Conservation (phyloP, 495 filamentous ascomycete genomes). For the Tuber indicum region DNA sequence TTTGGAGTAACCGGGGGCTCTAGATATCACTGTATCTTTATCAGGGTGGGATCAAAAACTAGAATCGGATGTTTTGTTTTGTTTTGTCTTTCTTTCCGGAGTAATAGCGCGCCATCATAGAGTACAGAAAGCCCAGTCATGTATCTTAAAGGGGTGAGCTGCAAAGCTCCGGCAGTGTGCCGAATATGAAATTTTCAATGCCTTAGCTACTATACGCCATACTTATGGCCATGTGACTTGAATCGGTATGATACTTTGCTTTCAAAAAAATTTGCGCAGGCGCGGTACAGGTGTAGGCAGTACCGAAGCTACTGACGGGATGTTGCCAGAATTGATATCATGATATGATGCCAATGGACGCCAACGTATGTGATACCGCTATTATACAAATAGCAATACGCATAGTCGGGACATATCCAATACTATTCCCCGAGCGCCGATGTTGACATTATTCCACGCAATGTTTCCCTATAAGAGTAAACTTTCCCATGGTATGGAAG, state of each 20-base stretch:
- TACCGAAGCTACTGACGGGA: not conserved
- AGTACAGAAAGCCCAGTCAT: not conserved
- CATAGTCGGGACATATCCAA: not conserved
- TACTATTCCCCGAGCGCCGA: not conserved
- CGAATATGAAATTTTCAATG: not conserved
- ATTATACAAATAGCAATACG: not conserved
- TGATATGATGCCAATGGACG: too few species aligned
- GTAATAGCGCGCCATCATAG: not conserved
- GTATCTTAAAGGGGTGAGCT: not conserved
- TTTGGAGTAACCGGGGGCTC: not conserved
- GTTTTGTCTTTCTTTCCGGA: not conserved
- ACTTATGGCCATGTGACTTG: not conserved
- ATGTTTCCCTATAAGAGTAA: not conserved
- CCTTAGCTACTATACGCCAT: not conserved
- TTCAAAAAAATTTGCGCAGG: not conserved
- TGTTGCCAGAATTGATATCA: not conserved
- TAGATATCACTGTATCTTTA: slow-evolving; percentile 6
- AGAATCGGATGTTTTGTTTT: not conserved
- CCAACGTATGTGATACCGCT: not conserved
- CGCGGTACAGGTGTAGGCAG: not conserved
- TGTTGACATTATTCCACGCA: not conserved
- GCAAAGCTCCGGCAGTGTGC: not conserved
- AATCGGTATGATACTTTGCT: not conserved
- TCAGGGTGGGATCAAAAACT: not conserved
- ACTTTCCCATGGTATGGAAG: not conserved